Base-by-base conservation (phyloP, 805 yeast species). In the Zygosaccharomyces bailii region DNA sequence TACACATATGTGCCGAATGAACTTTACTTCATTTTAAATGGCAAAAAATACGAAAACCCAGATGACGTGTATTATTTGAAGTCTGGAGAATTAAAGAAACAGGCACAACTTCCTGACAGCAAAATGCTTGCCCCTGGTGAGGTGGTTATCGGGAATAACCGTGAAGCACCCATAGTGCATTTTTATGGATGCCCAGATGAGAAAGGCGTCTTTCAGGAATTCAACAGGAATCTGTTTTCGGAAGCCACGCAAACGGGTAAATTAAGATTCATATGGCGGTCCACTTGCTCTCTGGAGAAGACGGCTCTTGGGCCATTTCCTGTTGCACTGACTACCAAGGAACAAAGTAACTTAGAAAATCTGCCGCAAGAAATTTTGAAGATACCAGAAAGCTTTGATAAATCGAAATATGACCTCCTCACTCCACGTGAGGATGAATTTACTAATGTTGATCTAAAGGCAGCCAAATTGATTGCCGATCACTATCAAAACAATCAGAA, bases 41-140 rank as follows among this genome's bases (percentile, higher is more conserved):
- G 54, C 2, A 46, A 52, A 39, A 47, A 37, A 13, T 83, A 82
- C 56, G 81, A 89, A 54, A 76, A 82, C 7, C 68, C 82, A 2
- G 86, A 79, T 44, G 95, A 84, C 45, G 74, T 88, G 1, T 93
- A 78, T 61, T 95, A 96, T 2, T 70, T 93, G 45, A 82, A 84
- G 60, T 76, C 87, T 0, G 69, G 69, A 19, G 66, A 68, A n/a
- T 54, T 59, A 4, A 42, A 49, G 18, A 45, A 41, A 8, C 67
- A 61, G 41, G 46, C 53, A 5, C 19, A 19, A 17, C 23, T 53
- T 6, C 37, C 51, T 1, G 63, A 59, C 36, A 46, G 47, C 3
- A 39, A 47, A 3, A 40, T 55, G 2, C 21, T 66, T 11, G 35
- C 66, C 3, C 70, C 78, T 0, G 74, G 76, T 48, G 97, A 91